Evolutionary conservation across 768 basidiomycete species (phyloP), one percentile per base, ranked within the genome.

Genomic region (Termitomyces sp.): DNA sequence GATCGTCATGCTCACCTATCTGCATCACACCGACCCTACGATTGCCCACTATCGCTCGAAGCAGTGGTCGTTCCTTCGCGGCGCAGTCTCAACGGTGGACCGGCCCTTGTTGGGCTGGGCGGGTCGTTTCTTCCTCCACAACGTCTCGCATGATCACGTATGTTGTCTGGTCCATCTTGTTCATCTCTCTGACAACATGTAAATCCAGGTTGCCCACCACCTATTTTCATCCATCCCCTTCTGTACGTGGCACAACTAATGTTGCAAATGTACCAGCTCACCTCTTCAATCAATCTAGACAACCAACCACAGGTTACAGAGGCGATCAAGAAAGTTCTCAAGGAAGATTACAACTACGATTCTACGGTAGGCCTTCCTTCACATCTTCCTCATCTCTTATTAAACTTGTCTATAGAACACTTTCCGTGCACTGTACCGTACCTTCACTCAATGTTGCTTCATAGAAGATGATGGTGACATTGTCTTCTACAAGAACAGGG

Each of bases 1-100:
- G 84, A 82, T 87, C 64, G 81, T 85, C 59, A 85, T 83, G 81
- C 70, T 85, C 54, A 85, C 84, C 0, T 84, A 81, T 61, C 80
- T 87, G 6, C 85, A 86, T 60, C 85, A 87, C 68, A 81, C 81
- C 7, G 82, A 83, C 62, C 79, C 81, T 1, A 72, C 74, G 1
- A 71, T 85, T 24, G 76, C 83, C 0, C 79, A 84, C 66, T 86
- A 83, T 66, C 81, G 84, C 56, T 74, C 71, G 31, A 72, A 69
- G 44, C 73, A 79, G 58, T 85, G 84, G 83, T 75, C 76, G 6
- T 85, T 81, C 73, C 76, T 82, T 57, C 81, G 83, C 7, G 84
- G 84, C 7, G 84, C 85, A 1, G 65, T 82, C 31, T 75, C 81
- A 7, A 85, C 84, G 2, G 79, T 86, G n/a, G 84, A 87, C 65